These are phyloP conservation scores for Penicillium parvum DNA, from an alignment of 495 filamentous ascomycete genomes.

Conservation along the genomic window DNA sequence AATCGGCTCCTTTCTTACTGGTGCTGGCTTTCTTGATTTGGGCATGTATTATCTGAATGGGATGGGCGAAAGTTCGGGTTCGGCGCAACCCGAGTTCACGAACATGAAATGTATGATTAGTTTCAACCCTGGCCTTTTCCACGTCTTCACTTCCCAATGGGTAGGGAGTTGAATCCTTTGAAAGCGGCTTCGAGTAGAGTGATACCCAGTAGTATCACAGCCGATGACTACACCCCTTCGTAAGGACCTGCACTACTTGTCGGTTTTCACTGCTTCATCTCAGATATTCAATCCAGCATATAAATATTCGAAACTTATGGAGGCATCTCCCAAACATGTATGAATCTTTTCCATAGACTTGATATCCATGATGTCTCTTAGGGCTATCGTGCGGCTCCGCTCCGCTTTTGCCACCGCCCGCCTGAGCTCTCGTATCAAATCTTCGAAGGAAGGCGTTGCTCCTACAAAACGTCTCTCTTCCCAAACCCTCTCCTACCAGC, in stretches of 20 bases:
- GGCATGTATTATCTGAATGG: constrained; percentile 40
- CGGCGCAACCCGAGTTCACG: constrained; percentile 27
- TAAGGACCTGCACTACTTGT: too few species aligned
- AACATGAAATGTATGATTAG: constrained; percentile 40
- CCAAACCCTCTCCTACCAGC: background rate
- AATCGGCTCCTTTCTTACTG: constrained; percentile 23
- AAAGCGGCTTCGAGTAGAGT: too few species aligned
- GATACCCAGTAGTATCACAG: too few species aligned
- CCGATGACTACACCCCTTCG: too few species aligned
- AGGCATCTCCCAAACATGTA: too few species aligned
- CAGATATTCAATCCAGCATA: too few species aligned
- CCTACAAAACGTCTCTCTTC: background rate
- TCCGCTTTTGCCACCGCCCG: constrained; percentile 23
- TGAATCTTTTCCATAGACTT: too few species aligned
- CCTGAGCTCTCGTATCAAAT: constrained; percentile 13
- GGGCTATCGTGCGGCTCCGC: background rate
- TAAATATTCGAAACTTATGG: background rate
- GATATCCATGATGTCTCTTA: background rate
- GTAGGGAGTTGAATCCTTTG: too few species aligned
- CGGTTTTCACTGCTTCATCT: too few species aligned
- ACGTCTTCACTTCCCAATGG: too few species aligned
- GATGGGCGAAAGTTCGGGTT: constrained; percentile 26
- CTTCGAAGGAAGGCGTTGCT: constrained; percentile 1
- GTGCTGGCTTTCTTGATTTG: constrained; percentile 20
- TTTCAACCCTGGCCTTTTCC: constrained; percentile 10